Evolutionary conservation across 1,284 basidiomycete genomes (phyloP), one percentile per base, ranked within the genome.

Genomic region (Vanrija humicola): DNA sequence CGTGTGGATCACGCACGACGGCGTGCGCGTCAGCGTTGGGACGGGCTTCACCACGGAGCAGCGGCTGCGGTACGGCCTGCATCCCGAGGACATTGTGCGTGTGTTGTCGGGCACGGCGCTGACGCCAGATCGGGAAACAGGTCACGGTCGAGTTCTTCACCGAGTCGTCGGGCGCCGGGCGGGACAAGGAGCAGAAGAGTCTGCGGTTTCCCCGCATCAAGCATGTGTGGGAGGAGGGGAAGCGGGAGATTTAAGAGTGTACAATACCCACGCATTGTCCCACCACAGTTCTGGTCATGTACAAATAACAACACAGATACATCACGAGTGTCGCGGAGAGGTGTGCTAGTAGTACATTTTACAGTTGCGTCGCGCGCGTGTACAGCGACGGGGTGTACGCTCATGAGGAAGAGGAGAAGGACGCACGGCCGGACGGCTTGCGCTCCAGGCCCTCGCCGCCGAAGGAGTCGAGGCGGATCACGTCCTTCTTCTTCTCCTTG

Each of bases 61-160:
- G 52, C 52, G 75, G 40, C 47, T 77, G 19, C 40, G 58, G 28
- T 77, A 65, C 46, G 73, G 68, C 6, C 45, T 60, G 43, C 44
- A 71, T 25, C 73, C 72, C 1, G 48, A 52, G 7, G 46, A 55
- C n/a, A 74, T 75, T 26, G 68, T 74, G 48, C 58, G 67, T 63
- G 1, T 25, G 14, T 3, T 23, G 25, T n/a, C 18, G 12, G 39
- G 12, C 18, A 6, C 18, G 18, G 26, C 21, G n/a, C 25, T 16
- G 47, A 46, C 3, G 46, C 15, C 49, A 69, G 69, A 52, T 73
- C 18, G 75, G 75, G 5, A 74, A 69, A 52, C 56, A 66, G 51
- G 67, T 77, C 25, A 77, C 75, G 4, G 72, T 75, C 12, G 68
- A 75, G 54, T 75, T 72, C 54, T 77, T 77, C 56, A 64, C 58